Conservation (phyloP, 805 yeast species). For the Lipomyces sp. region DNA sequence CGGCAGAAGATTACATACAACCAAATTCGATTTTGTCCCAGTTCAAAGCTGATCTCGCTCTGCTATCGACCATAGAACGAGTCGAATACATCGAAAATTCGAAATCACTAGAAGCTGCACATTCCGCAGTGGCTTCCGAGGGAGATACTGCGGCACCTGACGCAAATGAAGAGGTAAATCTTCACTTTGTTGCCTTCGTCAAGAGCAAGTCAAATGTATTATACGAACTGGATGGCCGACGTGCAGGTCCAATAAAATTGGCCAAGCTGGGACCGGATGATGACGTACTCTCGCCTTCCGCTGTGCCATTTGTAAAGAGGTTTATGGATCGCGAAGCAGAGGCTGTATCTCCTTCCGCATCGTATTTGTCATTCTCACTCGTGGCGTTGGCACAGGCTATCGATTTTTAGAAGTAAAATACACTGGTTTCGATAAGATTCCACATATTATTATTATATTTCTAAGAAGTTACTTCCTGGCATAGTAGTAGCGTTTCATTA, state of each 20-base stretch:
- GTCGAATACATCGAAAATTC: conserved; percentile 54
- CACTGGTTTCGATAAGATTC: not conserved
- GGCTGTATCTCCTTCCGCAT: conserved; percentile 18
- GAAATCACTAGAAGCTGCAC: conserved; percentile 48
- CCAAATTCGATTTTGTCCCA: conserved; percentile 42
- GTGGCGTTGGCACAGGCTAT: conserved; percentile 32
- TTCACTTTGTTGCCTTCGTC: conserved; percentile 80
- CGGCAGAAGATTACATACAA: conserved; percentile 43
- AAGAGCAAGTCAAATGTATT: conserved; percentile 61
- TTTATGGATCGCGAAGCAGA: conserved; percentile 59
- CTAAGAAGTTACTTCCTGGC: not conserved
- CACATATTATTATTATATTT: conserved; percentile 6
- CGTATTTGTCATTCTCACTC: conserved; percentile 28
- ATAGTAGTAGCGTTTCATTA: no score
- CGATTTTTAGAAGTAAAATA: conserved; percentile 1
- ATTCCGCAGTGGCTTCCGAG: conserved; percentile 45
- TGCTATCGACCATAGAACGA: conserved; percentile 46
- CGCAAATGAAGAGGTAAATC: conserved; percentile 54
- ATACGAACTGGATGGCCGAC: conserved; percentile 88
- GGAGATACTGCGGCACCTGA: conserved; percentile 50
- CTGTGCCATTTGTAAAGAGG: conserved; percentile 62
- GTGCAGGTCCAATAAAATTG: conserved; percentile 72
- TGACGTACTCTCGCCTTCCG: conserved; percentile 57
- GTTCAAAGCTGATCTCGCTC: conserved; percentile 39
- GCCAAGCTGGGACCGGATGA: conserved; percentile 53